Conservation (phyloP, 805 yeast genomes). For the Lachancea sp. region DNA sequence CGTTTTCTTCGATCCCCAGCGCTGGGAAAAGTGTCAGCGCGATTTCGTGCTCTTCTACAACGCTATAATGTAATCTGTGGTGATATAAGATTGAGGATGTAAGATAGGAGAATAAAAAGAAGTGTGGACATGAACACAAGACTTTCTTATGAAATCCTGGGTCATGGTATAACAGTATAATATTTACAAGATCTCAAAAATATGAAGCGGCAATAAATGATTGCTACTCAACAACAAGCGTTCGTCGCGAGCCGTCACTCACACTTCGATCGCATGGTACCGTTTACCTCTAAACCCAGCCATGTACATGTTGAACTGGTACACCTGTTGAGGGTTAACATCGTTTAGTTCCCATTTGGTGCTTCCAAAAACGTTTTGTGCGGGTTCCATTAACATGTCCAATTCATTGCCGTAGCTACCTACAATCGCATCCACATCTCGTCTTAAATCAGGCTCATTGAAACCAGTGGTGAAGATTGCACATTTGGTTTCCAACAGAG, state of each 20-base stretch:
- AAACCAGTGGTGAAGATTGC: slow-evolving; percentile 87
- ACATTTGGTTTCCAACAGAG: slow-evolving; percentile 87
- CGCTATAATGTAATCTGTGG: slow-evolving; percentile 43
- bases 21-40: slow-evolving; percentile 89
- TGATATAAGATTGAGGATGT: slow-evolving; percentile 15
- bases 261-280: slow-evolving; percentile 67
- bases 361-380: slow-evolving; percentile 68
- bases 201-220: no score
- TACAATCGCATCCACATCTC: slow-evolving; percentile 68
- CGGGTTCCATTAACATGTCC: slow-evolving; percentile 73
- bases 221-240: no score
- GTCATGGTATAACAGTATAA: no score
- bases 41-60: slow-evolving; percentile 57
- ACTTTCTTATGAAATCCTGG: no score
- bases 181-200: slow-evolving; percentile 12
- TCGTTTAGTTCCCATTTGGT: slow-evolving; percentile 95
- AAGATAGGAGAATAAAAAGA: no score
- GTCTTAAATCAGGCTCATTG: slow-evolving; percentile 61
- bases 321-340: slow-evolving; percentile 84
- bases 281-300: slow-evolving; percentile 96
- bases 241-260: neutral
- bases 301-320: slow-evolving; percentile 82
- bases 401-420: slow-evolving; percentile 64
- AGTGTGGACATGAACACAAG: no score
- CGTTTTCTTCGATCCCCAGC: slow-evolving; percentile 88